Evolutionary conservation across 495 filamentous ascomycete genomes (phyloP).

Genomic region (Glutinoglossum americanum): DNA sequence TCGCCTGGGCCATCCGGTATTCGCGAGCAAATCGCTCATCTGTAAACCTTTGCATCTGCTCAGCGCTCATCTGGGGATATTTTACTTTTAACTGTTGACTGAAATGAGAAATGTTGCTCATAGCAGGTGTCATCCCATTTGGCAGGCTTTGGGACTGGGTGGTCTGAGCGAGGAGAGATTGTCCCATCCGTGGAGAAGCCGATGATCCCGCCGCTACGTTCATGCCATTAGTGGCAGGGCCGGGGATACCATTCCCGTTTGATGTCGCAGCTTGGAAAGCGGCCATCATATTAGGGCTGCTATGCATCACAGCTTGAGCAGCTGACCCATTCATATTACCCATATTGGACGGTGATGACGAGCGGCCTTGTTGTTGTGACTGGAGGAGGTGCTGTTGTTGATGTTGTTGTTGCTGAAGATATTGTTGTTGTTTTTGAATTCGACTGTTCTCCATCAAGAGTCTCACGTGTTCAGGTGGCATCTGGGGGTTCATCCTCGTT

Average conservation of each 20-base stretch:
- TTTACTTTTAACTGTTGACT: constrained; percentile 23
- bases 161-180: constrained; percentile 4
- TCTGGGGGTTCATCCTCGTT: constrained; percentile 32
- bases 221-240: constrained; percentile 25
- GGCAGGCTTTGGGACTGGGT: constrained; percentile 29
- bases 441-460: constrained; percentile 38
- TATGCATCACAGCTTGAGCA: constrained; percentile 16
- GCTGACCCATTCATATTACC: constrained; percentile 12
- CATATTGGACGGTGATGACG: constrained; percentile 10
- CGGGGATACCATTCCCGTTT: constrained; percentile 22
- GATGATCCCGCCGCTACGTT: constrained; percentile 25
- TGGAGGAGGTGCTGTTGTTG: constrained; percentile 35
- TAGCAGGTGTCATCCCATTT: constrained; percentile 30
- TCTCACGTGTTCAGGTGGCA: constrained; percentile 28
- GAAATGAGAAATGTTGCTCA: constrained; percentile 25
- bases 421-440: constrained; percentile 28
- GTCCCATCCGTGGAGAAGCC: constrained; percentile 25
- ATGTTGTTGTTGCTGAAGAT: constrained; percentile 4
- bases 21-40: constrained; percentile 33
- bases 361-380: constrained; percentile 20
- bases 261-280: constrained; percentile 23
- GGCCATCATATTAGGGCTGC: constrained; percentile 30
- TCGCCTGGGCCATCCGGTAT: constrained; percentile 23
- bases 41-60: constrained; percentile 37
- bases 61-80: constrained; percentile 33